Percentiles rank a stretch among this genome's conserved stretches.
Evolutionary conservation across 1,284 basidiomycete species (phyloP).

Genomic region (Cutaneotrichosporon daszewskae): DNA sequence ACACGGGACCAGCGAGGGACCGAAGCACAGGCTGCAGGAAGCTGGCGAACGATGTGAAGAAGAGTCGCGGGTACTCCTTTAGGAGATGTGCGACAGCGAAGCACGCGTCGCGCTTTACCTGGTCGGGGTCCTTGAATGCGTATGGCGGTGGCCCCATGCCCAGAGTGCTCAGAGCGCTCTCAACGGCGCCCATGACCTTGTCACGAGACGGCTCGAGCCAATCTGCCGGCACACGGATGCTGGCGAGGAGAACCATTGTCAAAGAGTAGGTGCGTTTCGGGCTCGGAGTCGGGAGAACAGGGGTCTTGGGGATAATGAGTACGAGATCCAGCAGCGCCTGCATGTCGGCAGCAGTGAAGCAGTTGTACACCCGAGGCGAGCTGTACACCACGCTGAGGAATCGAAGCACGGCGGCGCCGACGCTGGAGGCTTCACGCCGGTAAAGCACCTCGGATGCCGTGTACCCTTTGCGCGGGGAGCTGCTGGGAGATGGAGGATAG

Average conservation of each 20-base stretch:
- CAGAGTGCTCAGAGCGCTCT: slow-evolving; percentile 29
- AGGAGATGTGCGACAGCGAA: slow-evolving; percentile 36
- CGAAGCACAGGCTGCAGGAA: slow-evolving; percentile 33
- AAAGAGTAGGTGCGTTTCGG: slow-evolving; percentile 46
- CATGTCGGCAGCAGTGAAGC: slow-evolving; percentile 41
- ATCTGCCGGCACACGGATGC: slow-evolving; percentile 30
- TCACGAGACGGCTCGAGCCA: slow-evolving; percentile 31
- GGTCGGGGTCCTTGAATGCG: slow-evolving; percentile 8
- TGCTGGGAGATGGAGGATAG: slow-evolving; percentile 5
- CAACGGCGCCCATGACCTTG: slow-evolving; percentile 35
- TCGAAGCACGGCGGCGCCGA: slow-evolving; percentile 34
- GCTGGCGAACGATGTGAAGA: slow-evolving; percentile 30
- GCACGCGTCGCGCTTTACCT: slow-evolving; percentile 34
- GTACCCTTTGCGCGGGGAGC: slow-evolving; percentile 29
- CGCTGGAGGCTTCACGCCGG: slow-evolving; percentile 41
- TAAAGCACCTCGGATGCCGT: slow-evolving; percentile 43
- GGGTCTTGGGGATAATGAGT: slow-evolving; percentile 40
- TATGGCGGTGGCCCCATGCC: slow-evolving; percentile 3
- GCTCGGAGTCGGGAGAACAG: slow-evolving; percentile 39
- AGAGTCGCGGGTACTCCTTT: slow-evolving; percentile 33
- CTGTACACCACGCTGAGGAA: slow-evolving; percentile 33
- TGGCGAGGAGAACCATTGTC: slow-evolving; percentile 36
- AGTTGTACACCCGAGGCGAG: slow-evolving; percentile 24
- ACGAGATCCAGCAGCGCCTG: slow-evolving; percentile 36
- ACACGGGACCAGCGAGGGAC: slow-evolving; percentile 15